Conservation (phyloP, 352 stramenopile species). For the Thalassiosira pacifica region DNA sequence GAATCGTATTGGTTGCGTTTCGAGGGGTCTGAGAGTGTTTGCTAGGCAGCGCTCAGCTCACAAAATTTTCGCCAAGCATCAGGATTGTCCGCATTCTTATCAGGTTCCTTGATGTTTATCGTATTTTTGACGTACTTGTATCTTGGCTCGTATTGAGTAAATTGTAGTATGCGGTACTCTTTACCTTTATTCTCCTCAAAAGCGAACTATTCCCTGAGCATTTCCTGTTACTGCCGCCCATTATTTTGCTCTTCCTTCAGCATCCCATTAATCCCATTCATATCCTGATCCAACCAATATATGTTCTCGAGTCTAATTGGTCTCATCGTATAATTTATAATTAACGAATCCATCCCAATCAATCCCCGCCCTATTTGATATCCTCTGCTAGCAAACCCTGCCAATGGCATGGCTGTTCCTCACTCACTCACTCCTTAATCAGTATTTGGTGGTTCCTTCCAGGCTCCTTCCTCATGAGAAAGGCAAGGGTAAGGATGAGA, state of each 20-base stretch:
- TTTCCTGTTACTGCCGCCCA: background rate
- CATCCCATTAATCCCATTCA: slow-evolving; percentile 15
- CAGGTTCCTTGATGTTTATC: slow-evolving; percentile 37
- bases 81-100: slow-evolving; percentile 39
- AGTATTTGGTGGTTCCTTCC: too few species aligned
- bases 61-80: slow-evolving; percentile 68
- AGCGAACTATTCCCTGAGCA: too few species aligned
- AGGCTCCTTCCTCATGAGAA: too few species aligned
- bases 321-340: slow-evolving; percentile 44
- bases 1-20: slow-evolving; percentile 64
- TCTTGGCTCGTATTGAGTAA: slow-evolving; percentile 10
- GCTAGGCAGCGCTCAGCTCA: slow-evolving; percentile 80
- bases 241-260: background rate
- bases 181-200: slow-evolving; percentile 13
- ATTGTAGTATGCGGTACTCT: slow-evolving; percentile 49
- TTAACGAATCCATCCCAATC: slow-evolving; percentile 30
- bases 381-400: slow-evolving; percentile 2
- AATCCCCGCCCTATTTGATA: slow-evolving; percentile 43
- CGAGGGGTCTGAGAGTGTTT: slow-evolving; percentile 74
- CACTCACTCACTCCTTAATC: too few species aligned
- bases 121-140: slow-evolving; percentile 35
- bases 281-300: slow-evolving; percentile 46
- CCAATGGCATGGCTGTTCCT: slow-evolving; percentile 12
- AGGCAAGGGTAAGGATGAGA: too few species aligned
- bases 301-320: slow-evolving; percentile 11